phyloP scores from a whole-genome alignment of 176 grass and related monocot species.

The Stipa capillata region DNA sequence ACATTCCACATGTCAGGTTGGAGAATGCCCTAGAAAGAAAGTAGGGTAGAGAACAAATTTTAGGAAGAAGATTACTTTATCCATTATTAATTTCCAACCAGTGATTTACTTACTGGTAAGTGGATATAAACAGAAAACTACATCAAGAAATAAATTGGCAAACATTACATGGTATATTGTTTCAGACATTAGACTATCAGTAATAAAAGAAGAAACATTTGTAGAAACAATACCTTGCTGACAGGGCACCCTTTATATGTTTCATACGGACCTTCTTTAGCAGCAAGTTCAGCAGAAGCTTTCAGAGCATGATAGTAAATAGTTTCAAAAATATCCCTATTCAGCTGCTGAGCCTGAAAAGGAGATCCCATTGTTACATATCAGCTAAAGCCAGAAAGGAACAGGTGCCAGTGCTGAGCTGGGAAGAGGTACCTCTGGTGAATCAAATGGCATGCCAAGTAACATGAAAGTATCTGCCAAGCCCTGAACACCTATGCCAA shows the following conservation, averaged over 20 bases:
- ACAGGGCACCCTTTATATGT: conserved; percentile 83
- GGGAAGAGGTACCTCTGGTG: conserved; percentile 56
- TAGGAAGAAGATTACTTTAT: conserved; percentile 32
- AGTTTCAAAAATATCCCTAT: conserved; percentile 93
- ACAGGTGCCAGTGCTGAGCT: background rate
- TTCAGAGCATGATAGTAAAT: conserved; percentile 84
- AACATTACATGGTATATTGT: background rate
- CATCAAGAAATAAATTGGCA: background rate
- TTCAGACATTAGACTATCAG: background rate
- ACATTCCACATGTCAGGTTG: conserved; percentile 97
- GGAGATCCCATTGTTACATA: background rate
- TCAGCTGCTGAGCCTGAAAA: conserved; percentile 83
- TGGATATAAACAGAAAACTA: background rate
- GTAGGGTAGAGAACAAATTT: background rate
- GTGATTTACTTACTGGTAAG: background rate
- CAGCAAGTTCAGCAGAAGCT: conserved; percentile 79
- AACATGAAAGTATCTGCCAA: conserved; percentile 95
- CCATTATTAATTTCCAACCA: background rate
- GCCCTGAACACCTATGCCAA: conserved; percentile 93
- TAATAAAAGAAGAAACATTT: background rate
- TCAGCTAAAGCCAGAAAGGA: background rate
- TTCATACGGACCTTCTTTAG: conserved; percentile 85
- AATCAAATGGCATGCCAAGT: conserved; percentile 98
- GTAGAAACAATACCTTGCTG: conserved; percentile 70
- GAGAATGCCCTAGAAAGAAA: conserved; percentile 58